These are phyloP conservation scores for Heterobasidion parviporum DNA, from an alignment of 1,284 basidiomycete species.

Conservation along the genomic window DNA sequence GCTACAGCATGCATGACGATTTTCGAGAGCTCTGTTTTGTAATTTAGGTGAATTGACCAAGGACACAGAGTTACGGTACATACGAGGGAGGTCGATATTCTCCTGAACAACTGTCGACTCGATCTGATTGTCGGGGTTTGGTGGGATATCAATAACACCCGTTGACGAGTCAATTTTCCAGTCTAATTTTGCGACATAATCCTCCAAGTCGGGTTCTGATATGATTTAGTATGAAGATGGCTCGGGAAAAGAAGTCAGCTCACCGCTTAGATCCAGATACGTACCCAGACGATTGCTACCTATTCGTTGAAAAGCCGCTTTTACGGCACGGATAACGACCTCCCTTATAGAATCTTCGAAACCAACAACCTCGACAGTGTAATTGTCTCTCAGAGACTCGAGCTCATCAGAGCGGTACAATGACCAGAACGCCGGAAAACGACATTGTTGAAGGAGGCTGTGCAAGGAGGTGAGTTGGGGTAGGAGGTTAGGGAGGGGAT, in stretches of 20 bases:
- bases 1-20: constrained; percentile 68
- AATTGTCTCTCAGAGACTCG: constrained; percentile 73
- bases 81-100: constrained; percentile 82
- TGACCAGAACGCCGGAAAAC: constrained; percentile 87
- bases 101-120: constrained; percentile 92
- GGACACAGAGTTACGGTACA: constrained; percentile 24
- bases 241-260: constrained; percentile 10
- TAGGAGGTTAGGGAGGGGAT: constrained; percentile 68
- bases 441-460: constrained; percentile 76
- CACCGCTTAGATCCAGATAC: constrained; percentile 69
- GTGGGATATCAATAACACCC: constrained; percentile 65
- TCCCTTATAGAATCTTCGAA: constrained; percentile 77
- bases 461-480: constrained; percentile 72
- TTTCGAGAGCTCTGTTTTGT: constrained; percentile 69
- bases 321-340: constrained; percentile 71
- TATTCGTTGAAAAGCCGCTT: constrained; percentile 74
- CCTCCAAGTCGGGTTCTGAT: constrained; percentile 51
- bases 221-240: constrained; percentile 8
- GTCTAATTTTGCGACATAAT: constrained; percentile 62
- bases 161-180: constrained; percentile 64
- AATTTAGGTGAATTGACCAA: constrained; percentile 8
- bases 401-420: constrained; percentile 61
- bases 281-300: constrained; percentile 57
- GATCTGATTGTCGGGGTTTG: constrained; percentile 92
- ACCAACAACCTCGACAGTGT: constrained; percentile 72